phyloP scores from a whole-genome alignment of 257 asterid species.

The Thymus mandschuricus region DNA sequence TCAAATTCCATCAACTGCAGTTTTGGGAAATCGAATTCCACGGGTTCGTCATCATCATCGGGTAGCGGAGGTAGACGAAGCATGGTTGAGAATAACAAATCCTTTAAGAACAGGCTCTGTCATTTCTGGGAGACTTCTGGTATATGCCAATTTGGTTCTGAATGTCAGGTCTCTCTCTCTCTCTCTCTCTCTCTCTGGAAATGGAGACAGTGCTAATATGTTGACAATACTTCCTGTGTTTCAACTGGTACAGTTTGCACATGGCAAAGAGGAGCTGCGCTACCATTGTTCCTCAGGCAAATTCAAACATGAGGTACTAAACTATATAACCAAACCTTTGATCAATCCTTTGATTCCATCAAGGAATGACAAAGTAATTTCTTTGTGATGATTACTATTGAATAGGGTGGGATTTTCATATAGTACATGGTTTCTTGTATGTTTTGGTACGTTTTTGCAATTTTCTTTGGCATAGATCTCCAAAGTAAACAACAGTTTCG shows the following conservation, averaged over 20 bases:
- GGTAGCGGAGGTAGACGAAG: slow-evolving; percentile 34
- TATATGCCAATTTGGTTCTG: slow-evolving; percentile 54
- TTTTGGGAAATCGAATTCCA: slow-evolving; percentile 31
- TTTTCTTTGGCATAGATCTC: slow-evolving; percentile 49
- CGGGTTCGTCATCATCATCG: slow-evolving; percentile 29
- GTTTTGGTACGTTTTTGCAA: slow-evolving; percentile 29
- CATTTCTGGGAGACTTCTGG: slow-evolving; percentile 51
- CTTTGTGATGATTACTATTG: slow-evolving; percentile 3
- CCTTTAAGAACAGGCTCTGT: slow-evolving; percentile 40
- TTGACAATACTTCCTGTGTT: slow-evolving; percentile 8
- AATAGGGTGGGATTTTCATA: slow-evolving; percentile 18
- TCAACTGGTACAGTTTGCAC: slow-evolving; percentile 53
- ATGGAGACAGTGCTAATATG: slow-evolving; percentile 15
- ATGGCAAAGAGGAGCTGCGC: slow-evolving; percentile 61
- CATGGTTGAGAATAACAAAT: slow-evolving; percentile 39
- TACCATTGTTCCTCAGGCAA: slow-evolving; percentile 42
- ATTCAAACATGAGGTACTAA: slow-evolving; percentile 56
- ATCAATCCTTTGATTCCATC: slow-evolving; percentile 18
- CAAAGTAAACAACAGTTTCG: slow-evolving; percentile 40
- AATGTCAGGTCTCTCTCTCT: slow-evolving; percentile 58
- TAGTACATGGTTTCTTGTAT: slow-evolving; percentile 37
- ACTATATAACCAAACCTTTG: slow-evolving; percentile 15
- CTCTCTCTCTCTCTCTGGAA: slow-evolving; percentile 11
- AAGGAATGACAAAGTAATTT: not conserved
- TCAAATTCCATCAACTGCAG: slow-evolving; percentile 40